Percentiles rank a stretch among this genome's conserved stretches.
Conservation (phyloP, 2,329 filamentous ascomycete species). For the Plenodomus lindquistii region DNA sequence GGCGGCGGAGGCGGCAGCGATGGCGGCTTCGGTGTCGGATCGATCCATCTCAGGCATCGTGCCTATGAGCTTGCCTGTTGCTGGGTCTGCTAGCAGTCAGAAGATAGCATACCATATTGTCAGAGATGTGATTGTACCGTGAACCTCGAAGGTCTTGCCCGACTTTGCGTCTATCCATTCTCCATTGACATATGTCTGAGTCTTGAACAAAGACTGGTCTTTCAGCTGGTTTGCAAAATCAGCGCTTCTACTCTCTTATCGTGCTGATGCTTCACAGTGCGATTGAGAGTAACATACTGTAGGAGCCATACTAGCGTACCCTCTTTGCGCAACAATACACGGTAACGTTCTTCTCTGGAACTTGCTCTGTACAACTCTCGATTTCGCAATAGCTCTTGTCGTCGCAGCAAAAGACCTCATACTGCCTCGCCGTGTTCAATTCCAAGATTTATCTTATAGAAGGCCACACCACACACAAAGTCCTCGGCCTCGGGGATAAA, state of each 20-base stretch:
- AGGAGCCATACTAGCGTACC: slow-evolving; percentile 50
- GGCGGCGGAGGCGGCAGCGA: slow-evolving; percentile 78
- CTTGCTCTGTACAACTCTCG: slow-evolving; percentile 33
- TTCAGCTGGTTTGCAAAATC: slow-evolving; percentile 45
- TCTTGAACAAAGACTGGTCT: slow-evolving; percentile 72
- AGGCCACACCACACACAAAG: too few relatives aligned
- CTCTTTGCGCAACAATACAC: slow-evolving; percentile 37
- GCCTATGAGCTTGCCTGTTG: slow-evolving; percentile 78
- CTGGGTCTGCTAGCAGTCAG: slow-evolving; percentile 65
- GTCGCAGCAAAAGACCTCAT: slow-evolving; percentile 42
- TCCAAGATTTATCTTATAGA: neutral
- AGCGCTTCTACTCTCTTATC: slow-evolving; percentile 3
- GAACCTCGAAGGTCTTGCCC: slow-evolving; percentile 88
- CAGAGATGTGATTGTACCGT: slow-evolving; percentile 40
- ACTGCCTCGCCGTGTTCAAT: slow-evolving; percentile 1
- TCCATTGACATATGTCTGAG: slow-evolving; percentile 85
- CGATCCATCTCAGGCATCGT: slow-evolving; percentile 82
- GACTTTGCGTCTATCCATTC: slow-evolving; percentile 86
- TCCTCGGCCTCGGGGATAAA: neutral
- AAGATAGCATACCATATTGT: neutral
- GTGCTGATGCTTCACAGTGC: neutral
- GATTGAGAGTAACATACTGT: slow-evolving; percentile 29
- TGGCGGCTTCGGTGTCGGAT: slow-evolving; percentile 78
- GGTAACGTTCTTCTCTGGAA: slow-evolving; percentile 40
- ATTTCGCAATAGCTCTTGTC: slow-evolving; percentile 36